Base-by-base conservation (phyloP, 441 rosid species). In the Populus hybrid region DNA sequence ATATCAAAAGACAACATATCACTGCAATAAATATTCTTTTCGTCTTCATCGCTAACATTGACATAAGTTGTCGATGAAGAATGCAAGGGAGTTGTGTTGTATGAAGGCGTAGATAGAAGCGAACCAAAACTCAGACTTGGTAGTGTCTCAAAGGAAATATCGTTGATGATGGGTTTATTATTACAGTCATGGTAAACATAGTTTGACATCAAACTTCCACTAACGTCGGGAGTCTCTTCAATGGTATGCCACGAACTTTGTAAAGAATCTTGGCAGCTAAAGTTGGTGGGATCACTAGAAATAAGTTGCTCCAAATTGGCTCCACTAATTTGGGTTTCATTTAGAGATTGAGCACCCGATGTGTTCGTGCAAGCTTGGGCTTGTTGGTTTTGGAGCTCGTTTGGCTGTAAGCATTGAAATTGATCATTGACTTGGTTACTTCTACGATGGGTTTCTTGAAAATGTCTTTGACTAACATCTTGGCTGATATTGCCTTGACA, bases 21-120 rank as follows among this genome's bases (percentile, higher is more conserved):
- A 73, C 92, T 88, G 77, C 92, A 87, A 75, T 85, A 88, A 80
- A 90, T 86, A 73, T 89, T 91, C 73, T 86, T 86, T 75, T 90
- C 94, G 72, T 89, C 95, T 82, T 92, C 94, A n/a, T 78, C 75
- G 84, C 90, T 74, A 38, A 87, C 84, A 72, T 88, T 90, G 78
- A 85, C 73, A 81, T 81, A 84, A 36, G 77, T 79, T 9, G 86
- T 78, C 0, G 89, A 84, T 2, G 91, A 83, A 23, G 91, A 88
- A 77, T 88, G 84, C 85, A 92, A 73, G 10, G 88, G 89, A 64
- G 86, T 86, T 12, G 91, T 89, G 85, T 74, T 87, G 0, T 86
- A 84, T 5, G 91, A 84, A 5, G 91, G 85, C 10, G 82, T 77
- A n/a, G 88, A 79, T 36, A 86, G 32, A 71, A 87, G 76, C 4